Evolutionary conservation across 1,139 yeast genomes (phyloP).

Genomic region (Trichomonascaceae sp.): DNA sequence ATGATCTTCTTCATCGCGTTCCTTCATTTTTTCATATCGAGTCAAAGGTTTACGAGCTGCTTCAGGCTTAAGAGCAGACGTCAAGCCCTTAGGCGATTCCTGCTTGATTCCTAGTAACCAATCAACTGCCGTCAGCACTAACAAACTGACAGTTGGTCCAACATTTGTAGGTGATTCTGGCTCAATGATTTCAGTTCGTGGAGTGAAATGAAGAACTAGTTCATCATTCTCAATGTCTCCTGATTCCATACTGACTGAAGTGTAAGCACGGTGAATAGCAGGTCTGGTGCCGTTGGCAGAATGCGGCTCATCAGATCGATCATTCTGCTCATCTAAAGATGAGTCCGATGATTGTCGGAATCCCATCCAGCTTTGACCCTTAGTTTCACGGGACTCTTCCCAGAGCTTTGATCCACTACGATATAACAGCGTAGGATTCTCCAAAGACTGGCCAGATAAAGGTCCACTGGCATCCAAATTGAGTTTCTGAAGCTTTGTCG

Average conservation of each 20-base stretch:
- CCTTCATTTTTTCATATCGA: conserved; percentile 15
- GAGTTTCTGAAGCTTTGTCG: conserved; percentile 6
- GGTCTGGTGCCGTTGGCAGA: conserved; percentile 4
- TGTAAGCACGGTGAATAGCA: conserved; percentile 4
- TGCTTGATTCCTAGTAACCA: conserved; percentile 27
- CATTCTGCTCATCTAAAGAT: conserved; percentile 9
- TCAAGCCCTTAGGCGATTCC: conserved; percentile 14
- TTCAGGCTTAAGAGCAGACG: conserved; percentile 15
- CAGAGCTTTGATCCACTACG: conserved; percentile 27
- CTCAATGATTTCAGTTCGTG: conserved; percentile 11
- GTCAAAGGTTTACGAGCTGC: conserved; percentile 12
- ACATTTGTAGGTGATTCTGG: conserved; percentile 7
- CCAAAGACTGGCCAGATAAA: not conserved
- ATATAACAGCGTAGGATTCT: conserved; percentile 14
- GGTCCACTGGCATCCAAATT: not conserved
- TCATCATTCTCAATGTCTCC: conserved; percentile 14
- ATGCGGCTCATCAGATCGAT: not conserved
- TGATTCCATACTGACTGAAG: conserved; percentile 2
- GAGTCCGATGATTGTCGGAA: conserved; percentile 15
- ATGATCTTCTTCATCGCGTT: conserved; percentile 18
- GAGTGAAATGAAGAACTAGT: conserved; percentile 6
- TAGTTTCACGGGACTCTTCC: conserved; percentile 26
- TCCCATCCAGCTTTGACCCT: conserved; percentile 26
- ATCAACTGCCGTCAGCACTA: conserved; percentile 23
- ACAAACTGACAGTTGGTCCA: conserved; percentile 2